These are phyloP conservation scores for Lepiota venenata DNA, from an alignment of 768 basidiomycete genomes.

Conservation along the genomic window DNA sequence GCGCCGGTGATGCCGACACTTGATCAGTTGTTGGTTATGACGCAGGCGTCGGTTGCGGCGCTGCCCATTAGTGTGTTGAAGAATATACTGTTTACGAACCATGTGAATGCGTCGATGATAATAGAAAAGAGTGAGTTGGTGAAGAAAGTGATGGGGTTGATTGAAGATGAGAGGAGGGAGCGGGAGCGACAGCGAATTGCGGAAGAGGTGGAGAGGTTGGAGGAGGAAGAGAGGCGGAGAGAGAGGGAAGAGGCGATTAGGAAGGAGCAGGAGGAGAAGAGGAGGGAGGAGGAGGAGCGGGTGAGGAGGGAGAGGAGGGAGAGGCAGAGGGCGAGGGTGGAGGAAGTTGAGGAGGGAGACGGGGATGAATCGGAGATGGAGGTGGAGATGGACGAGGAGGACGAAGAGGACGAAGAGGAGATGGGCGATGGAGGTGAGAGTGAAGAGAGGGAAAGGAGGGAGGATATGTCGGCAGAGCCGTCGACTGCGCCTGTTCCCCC, in stretches of 20 bases:
- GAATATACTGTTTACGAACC: slow-evolving; percentile 75
- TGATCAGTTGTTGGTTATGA: slow-evolving; percentile 63
- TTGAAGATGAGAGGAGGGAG: slow-evolving; percentile 62
- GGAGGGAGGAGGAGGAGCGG: slow-evolving; percentile 15
- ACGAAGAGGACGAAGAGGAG: not conserved
- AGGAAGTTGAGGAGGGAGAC: slow-evolving; percentile 15
- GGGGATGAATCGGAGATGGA: slow-evolving; percentile 14
- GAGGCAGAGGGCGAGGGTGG: slow-evolving; percentile 17
- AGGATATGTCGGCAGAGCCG: not conserved
- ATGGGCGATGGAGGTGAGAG: not conserved
- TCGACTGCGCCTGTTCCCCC: slow-evolving; percentile 23
- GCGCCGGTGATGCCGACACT: slow-evolving; percentile 56
- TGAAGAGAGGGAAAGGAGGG: not conserved
- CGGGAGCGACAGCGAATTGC: slow-evolving; percentile 43
- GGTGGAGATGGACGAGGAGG: slow-evolving; percentile 10
- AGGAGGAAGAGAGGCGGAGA: slow-evolving; percentile 34
- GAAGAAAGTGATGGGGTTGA: slow-evolving; percentile 55
- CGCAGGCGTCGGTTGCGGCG: slow-evolving; percentile 47
- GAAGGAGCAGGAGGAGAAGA: slow-evolving; percentile 18
- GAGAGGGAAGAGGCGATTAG: slow-evolving; percentile 35
- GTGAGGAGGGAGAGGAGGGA: slow-evolving; percentile 18
- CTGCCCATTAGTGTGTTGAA: slow-evolving; percentile 77
- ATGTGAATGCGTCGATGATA: slow-evolving; percentile 71
- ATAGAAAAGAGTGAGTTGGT: slow-evolving; percentile 91
- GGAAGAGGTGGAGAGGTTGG: slow-evolving; percentile 44